phyloP scores from a whole-genome alignment of 2,329 filamentous ascomycete genomes.

The Xylariales sp. region DNA sequence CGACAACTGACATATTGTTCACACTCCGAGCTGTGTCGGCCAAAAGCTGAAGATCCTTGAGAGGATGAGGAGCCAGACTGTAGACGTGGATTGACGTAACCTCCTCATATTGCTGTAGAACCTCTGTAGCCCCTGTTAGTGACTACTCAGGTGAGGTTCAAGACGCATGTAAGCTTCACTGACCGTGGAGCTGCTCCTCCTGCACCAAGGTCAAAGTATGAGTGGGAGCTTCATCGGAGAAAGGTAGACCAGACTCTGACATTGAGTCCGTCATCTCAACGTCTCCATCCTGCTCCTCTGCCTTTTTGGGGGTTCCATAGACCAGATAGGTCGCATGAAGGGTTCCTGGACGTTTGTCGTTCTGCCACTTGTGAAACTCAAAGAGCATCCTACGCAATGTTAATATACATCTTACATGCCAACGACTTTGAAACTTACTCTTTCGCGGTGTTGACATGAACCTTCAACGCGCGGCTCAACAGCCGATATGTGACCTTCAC shows the following conservation, averaged over 20 bases:
- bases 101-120: slow-evolving; percentile 63
- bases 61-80: slow-evolving; percentile 67
- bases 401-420: slow-evolving; percentile 5
- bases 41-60: slow-evolving; percentile 68
- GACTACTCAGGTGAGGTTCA: neutral
- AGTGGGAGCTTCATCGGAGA: slow-evolving; percentile 47
- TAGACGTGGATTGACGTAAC: slow-evolving; percentile 82
- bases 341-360: slow-evolving; percentile 64
- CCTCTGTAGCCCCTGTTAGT: slow-evolving; percentile 39
- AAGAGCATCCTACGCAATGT: slow-evolving; percentile 65
- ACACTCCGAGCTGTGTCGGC: slow-evolving; percentile 65
- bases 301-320: slow-evolving; percentile 58
- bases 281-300: slow-evolving; percentile 50
- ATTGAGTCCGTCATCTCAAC: slow-evolving; percentile 67
- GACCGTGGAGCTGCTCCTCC: slow-evolving; percentile 70
- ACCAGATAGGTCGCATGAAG: slow-evolving; percentile 93
- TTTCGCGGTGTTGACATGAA: slow-evolving; percentile 85
- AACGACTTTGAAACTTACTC: slow-evolving; percentile 52
- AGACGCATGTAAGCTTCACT: slow-evolving; percentile 10
- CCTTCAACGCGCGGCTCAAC: slow-evolving; percentile 74
- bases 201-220: slow-evolving; percentile 62
- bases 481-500: slow-evolving; percentile 78
- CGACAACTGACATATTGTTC: slow-evolving; percentile 46
- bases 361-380: slow-evolving; percentile 78
- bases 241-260: slow-evolving; percentile 43